Evolutionary conservation across 257 asterid genomes (phyloP).

Genomic region (Echium plantagineum): DNA sequence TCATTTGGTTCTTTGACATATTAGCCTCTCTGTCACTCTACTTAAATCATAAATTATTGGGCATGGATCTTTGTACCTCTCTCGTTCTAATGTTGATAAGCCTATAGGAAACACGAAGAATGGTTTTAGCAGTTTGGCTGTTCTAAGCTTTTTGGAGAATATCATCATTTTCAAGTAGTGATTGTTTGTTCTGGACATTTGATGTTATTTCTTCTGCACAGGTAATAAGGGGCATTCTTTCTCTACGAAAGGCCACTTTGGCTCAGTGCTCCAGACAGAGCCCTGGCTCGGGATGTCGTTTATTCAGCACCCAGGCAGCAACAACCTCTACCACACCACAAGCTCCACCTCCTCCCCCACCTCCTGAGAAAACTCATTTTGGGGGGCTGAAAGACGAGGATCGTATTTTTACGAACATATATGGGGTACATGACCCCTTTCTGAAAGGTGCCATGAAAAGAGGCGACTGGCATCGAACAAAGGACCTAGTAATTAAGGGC

Average conservation of each 20-base stretch:
- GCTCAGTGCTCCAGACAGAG: conserved; percentile 32
- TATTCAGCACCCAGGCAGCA: conserved; percentile 76
- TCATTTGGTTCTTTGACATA: no score
- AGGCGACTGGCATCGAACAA: conserved; percentile 97
- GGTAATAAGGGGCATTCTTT: conserved; percentile 68
- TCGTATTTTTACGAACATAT: conserved; percentile 87
- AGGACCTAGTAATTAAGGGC: conserved; percentile 86
- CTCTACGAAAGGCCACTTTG: conserved; percentile 44
- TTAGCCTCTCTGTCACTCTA: no score
- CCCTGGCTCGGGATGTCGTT: conserved; percentile 38
- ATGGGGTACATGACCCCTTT: conserved; percentile 87
- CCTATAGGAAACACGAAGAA: no score
- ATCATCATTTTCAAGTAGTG: no score
- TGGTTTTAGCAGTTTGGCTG: no score
- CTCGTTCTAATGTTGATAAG: no score
- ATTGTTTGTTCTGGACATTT: background rate
- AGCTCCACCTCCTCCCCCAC: conserved; percentile 92
- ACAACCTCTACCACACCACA: conserved; percentile 60
- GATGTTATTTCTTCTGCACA: conserved; percentile 20
- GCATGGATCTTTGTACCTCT: no score
- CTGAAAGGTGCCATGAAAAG: conserved; percentile 96
- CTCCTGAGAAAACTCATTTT: conserved; percentile 92
- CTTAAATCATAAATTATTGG: no score
- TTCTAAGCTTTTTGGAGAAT: no score
- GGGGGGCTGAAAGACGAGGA: conserved; percentile 98